Percentiles rank a stretch among this genome's conserved stretches.
Evolutionary conservation across 2,329 filamentous ascomycete genomes (phyloP).

Genomic region (Colletotrichum caudatum): DNA sequence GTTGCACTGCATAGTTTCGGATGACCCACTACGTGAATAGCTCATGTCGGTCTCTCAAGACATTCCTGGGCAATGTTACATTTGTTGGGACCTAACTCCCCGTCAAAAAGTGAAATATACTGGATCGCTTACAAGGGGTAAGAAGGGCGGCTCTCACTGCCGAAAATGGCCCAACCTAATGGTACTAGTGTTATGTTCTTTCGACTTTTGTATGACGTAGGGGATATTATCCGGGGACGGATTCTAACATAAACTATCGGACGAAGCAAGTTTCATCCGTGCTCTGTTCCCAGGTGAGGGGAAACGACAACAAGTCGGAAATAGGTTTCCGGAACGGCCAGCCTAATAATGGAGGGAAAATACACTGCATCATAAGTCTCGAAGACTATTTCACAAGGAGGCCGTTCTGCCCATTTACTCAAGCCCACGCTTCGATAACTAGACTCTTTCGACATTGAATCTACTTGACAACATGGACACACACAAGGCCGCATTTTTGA

Average conservation of each 20-base stretch:
- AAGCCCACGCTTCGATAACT: neutral
- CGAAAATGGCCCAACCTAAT: neutral
- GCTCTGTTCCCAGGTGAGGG: neutral
- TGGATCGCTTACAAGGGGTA: neutral
- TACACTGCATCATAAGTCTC: neutral
- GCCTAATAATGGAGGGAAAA: neutral
- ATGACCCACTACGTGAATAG: too few species aligned
- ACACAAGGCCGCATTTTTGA: conserved; percentile 5
- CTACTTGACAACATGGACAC: neutral
- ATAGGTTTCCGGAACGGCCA: neutral
- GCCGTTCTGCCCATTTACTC: neutral
- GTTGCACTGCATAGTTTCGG: too few species aligned
- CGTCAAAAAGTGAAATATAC: neutral
- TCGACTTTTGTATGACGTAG: neutral
- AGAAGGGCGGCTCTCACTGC: neutral
- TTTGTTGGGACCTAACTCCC: neutral
- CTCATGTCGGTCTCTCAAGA: too few species aligned
- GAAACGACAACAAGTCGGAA: neutral
- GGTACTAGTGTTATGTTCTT: neutral
- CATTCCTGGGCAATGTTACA: too few species aligned
- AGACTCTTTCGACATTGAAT: neutral
- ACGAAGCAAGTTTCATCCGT: too few species aligned
- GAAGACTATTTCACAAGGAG: too few species aligned
- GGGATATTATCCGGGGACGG: too few species aligned
- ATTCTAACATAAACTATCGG: neutral